phyloP scores from a whole-genome alignment of 164 flowering plant species.

The Magnolia changhungtana region DNA sequence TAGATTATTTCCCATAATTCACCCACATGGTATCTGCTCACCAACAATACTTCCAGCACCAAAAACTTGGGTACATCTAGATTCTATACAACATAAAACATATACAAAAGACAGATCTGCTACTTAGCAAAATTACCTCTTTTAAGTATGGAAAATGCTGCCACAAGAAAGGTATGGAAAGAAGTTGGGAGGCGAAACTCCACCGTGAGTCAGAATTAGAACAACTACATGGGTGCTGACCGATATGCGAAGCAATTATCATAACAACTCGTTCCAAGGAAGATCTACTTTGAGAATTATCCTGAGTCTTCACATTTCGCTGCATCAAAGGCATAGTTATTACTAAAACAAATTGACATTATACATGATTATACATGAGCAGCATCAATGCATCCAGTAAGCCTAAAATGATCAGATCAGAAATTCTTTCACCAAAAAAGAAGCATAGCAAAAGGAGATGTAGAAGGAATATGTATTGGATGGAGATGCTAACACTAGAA shows the following conservation, averaged over 20 bases:
- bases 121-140: conserved; percentile 44
- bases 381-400: not conserved
- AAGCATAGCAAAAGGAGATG: not conserved
- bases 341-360: conserved; percentile 5
- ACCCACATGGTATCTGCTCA: not conserved
- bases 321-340: conserved; percentile 26
- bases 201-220: conserved; percentile 43
- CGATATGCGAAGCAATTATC: conserved; percentile 53
- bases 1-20: not conserved
- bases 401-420: not conserved
- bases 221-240: conserved; percentile 57
- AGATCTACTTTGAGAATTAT: conserved; percentile 31
- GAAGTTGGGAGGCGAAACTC: conserved; percentile 79
- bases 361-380: not conserved
- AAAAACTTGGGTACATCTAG: not conserved
- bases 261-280: conserved; percentile 62
- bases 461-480: not conserved
- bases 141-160: conserved; percentile 58
- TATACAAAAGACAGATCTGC: not conserved
- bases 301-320: conserved; percentile 31
- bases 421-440: not conserved
- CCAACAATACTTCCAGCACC: not conserved
- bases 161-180: conserved; percentile 89
- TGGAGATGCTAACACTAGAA: not conserved
- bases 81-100: not conserved